Conservation (phyloP, 495 filamentous ascomycete species). For the Thermothielavioides terrestris region DNA sequence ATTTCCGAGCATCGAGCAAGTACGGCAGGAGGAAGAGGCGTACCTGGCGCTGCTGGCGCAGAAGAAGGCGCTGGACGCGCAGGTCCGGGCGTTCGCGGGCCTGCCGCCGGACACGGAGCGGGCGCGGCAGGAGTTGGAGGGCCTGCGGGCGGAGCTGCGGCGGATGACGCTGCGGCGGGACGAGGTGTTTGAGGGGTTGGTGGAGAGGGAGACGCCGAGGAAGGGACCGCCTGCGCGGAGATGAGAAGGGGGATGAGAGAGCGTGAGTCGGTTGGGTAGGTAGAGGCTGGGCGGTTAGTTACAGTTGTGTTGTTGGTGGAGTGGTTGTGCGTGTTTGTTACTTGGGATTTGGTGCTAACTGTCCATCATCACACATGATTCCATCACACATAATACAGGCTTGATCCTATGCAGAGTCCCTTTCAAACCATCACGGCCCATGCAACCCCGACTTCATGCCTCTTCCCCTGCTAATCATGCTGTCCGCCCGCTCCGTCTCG, state of each 20-base stretch:
- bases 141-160: conserved; percentile 51
- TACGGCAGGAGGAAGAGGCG: conserved; percentile 44
- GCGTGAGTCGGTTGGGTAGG: not conserved
- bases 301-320: too few relatives aligned
- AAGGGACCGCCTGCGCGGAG: conserved; percentile 18
- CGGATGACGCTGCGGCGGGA: conserved; percentile 53
- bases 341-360: too few relatives aligned
- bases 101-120: conserved; percentile 60
- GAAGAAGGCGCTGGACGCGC: conserved; percentile 49
- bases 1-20: conserved; percentile 37
- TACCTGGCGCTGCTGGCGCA: conserved; percentile 41
- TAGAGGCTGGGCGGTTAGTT: not conserved
- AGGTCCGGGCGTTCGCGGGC: conserved; percentile 54
- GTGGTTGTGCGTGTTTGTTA: too few relatives aligned
- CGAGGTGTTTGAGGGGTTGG: conserved; percentile 55
- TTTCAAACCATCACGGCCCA: not conserved
- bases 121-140: conserved; percentile 57
- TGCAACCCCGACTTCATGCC: not conserved
- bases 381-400: too few relatives aligned
- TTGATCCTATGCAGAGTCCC: not conserved
- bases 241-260: not conserved
- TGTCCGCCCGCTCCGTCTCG: conserved; percentile 4
- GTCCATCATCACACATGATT: too few relatives aligned
- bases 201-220: conserved; percentile 43
- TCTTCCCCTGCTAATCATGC: conserved; percentile 1